Percentiles rank a stretch among this genome's conserved stretches.
Conservation (phyloP, 371 early-diverging fungal genomes). For the Apophysomyces trapeziformis region DNA sequence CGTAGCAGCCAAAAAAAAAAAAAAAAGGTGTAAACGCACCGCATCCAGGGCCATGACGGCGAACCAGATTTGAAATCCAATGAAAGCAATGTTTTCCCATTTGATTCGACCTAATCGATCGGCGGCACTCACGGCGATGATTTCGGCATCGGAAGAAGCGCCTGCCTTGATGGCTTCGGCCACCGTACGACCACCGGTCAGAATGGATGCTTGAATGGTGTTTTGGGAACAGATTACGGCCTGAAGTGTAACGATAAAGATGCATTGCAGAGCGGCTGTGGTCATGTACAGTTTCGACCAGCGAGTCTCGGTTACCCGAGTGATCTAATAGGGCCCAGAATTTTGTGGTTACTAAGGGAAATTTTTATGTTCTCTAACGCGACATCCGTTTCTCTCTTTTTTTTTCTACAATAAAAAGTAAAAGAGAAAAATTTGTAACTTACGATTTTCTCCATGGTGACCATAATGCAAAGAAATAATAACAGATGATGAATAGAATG, state of each 20-base stretch:
- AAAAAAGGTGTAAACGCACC: conserved; percentile 31
- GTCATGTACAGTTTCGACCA: conserved; percentile 47
- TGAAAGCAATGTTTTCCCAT: conserved; percentile 49
- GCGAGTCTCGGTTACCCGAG: conserved; percentile 43
- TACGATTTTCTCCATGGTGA: conserved; percentile 41
- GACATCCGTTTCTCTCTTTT: background rate
- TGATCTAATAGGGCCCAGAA: conserved; percentile 22
- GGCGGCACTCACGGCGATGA: conserved; percentile 30
- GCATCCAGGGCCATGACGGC: conserved; percentile 53
- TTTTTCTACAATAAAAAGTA: too few species aligned
- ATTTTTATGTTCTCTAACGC: background rate
- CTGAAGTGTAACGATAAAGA: conserved; percentile 38
- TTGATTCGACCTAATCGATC: conserved; percentile 41
- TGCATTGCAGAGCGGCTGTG: conserved; percentile 33
- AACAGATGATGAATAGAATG: conserved; percentile 4
- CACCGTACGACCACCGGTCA: conserved; percentile 10
- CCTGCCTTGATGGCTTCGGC: conserved; percentile 14
- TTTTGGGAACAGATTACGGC: conserved; percentile 38
- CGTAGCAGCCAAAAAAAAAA: background rate
- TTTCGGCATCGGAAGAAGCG: conserved; percentile 1
- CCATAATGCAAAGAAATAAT: conserved; percentile 24
- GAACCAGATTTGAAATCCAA: conserved; percentile 47
- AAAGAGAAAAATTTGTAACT: background rate
- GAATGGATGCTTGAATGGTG: conserved; percentile 23
- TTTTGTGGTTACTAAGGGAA: background rate